Conservation (phyloP, 179 eudicot species). For the Kewa caespitosa region DNA sequence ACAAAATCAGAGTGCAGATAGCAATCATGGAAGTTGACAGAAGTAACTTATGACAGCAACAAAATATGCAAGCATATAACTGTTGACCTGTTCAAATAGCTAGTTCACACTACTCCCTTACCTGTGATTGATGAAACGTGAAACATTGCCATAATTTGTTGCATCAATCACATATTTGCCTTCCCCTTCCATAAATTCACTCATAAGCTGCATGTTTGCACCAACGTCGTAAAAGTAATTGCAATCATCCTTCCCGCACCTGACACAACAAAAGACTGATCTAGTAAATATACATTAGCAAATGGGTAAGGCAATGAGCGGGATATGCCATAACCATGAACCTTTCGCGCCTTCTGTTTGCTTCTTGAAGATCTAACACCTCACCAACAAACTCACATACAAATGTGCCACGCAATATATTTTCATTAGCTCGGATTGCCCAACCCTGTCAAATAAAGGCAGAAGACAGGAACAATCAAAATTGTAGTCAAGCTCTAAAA, state of each 20-base stretch:
- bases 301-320: not conserved
- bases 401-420: slow-evolving; percentile 69
- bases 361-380: slow-evolving; percentile 70
- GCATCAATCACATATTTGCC: slow-evolving; percentile 65
- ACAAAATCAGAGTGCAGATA: slow-evolving; percentile 18
- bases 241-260: slow-evolving; percentile 56
- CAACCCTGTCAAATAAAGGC: slow-evolving; percentile 61
- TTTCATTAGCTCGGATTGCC: slow-evolving; percentile 81
- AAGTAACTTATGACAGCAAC: not conserved
- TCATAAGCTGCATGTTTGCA: slow-evolving; percentile 47
- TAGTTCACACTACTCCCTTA: slow-evolving; percentile 30
- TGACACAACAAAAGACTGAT: slow-evolving; percentile 25
- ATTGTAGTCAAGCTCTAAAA: not conserved
- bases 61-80: not conserved
- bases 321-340: slow-evolving; percentile 27
- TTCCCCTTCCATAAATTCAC: slow-evolving; percentile 52
- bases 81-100: not conserved
- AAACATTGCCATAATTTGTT: slow-evolving; percentile 74
- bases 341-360: slow-evolving; percentile 68
- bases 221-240: slow-evolving; percentile 61
- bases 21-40: not conserved
- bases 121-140: slow-evolving; percentile 96
- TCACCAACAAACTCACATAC: slow-evolving; percentile 89
- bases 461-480: slow-evolving; percentile 11
- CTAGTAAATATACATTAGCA: not conserved